Percentiles rank a stretch among this genome's conserved stretches.
Evolutionary conservation across 2,329 filamentous ascomycete genomes (phyloP).

Genomic region (Epichloe coenophiala): DNA sequence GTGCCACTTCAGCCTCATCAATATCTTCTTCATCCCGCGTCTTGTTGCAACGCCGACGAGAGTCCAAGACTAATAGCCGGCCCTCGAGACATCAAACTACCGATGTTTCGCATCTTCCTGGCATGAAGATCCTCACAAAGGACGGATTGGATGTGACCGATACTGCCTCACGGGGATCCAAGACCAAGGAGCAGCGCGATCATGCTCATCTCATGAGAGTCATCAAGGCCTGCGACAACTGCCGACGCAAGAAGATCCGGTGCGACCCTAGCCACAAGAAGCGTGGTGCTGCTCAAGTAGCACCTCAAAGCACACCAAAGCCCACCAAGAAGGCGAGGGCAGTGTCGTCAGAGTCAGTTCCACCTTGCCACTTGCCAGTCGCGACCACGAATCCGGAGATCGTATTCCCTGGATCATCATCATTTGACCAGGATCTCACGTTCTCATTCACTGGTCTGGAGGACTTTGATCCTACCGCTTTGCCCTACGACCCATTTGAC

Average conservation of each 20-base stretch:
- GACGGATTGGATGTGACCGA: conserved; percentile 51
- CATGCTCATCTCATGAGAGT: conserved; percentile 54
- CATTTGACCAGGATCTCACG: conserved; percentile 9
- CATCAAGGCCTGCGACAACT: conserved; percentile 53
- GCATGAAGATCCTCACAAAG: conserved; percentile 54
- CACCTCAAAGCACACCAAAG: conserved; percentile 19
- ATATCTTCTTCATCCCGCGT: conserved; percentile 18
- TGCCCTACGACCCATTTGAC: conserved; percentile 25
- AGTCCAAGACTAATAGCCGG: conserved; percentile 13
- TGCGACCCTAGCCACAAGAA: conserved; percentile 48
- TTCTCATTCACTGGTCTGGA: conserved; percentile 13
- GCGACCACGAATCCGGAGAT: not conserved
- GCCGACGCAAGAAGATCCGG: conserved; percentile 49
- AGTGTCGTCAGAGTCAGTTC: conserved; percentile 7
- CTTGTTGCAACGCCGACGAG: conserved; percentile 13
- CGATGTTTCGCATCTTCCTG: conserved; percentile 42
- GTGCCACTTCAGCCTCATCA: conserved; percentile 10
- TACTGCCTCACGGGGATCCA: conserved; percentile 46
- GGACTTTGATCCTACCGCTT: conserved; percentile 6
- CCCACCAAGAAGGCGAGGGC: conserved; percentile 29
- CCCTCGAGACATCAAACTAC: conserved; percentile 17
- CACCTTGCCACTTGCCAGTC: conserved; percentile 10
- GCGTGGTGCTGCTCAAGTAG: conserved; percentile 21
- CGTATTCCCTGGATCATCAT: conserved; percentile 1
- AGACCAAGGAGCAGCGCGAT: conserved; percentile 55